Conservation (phyloP, 805 yeast genomes). For the Yarrowia sp. region DNA sequence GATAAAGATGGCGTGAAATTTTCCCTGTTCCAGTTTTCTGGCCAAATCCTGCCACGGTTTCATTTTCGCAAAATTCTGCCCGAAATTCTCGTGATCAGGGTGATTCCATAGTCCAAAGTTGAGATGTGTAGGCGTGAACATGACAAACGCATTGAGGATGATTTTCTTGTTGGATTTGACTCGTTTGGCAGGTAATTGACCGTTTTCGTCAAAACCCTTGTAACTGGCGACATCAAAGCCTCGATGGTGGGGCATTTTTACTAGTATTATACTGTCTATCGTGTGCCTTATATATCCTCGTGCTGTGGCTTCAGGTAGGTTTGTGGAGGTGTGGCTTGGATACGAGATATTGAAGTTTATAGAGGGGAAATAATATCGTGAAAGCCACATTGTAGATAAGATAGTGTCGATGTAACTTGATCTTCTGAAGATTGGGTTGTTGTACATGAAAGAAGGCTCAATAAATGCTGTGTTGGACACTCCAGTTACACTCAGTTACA, state of each 20-base stretch:
- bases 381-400: too few relatives aligned
- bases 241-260: not conserved
- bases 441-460: too few relatives aligned
- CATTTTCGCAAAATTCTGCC: slow-evolving; percentile 35
- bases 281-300: not conserved
- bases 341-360: not conserved
- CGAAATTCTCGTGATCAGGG: slow-evolving; percentile 39
- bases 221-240: not conserved
- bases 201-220: slow-evolving; percentile 1
- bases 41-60: slow-evolving; percentile 45
- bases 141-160: slow-evolving; percentile 44
- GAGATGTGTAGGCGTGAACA: slow-evolving; percentile 36
- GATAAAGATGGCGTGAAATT: slow-evolving; percentile 43
- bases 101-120: slow-evolving; percentile 43
- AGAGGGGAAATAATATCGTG: too few relatives aligned
- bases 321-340: not conserved
- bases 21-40: slow-evolving; percentile 41
- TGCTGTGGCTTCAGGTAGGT: not conserved
- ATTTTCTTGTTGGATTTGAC: slow-evolving; percentile 33
- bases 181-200: not conserved
- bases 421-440: too few relatives aligned
- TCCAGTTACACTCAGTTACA: too few relatives aligned
- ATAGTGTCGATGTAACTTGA: too few relatives aligned
- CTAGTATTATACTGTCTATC: too few relatives aligned
- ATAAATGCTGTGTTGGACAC: too few relatives aligned